Evolutionary conservation across 73 alveolate species (phyloP), one percentile per base, ranked within the genome.

Genomic region (Paramecium sonneborni): DNA sequence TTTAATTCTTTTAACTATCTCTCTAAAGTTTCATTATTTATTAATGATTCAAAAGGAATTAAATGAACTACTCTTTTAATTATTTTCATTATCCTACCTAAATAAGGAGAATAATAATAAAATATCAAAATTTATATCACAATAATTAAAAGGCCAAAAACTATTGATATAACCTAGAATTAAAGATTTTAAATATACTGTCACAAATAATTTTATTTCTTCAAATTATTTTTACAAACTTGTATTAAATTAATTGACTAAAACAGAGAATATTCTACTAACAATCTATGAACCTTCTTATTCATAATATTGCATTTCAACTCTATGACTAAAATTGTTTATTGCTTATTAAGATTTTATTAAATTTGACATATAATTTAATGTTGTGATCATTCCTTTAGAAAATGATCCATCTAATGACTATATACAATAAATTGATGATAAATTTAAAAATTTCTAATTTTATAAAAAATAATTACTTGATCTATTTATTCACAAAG

Each of bases 221-320:
- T 52, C 32, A 52, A 52, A 52, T 6, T 52, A 52, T 52, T 1
- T 28, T 52, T 52, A 1, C n/a, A 52, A 20, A 18, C 67, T 52
- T n/a, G 5, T 52, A 11, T 52, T 52, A 20, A 52, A 52, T 52
- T 52, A 20, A 18, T 52, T 52, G 5, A 18, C 67, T 52, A 52
- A 18, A 52, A 52, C 67, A 34, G 14, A 30, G 18, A 70, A 70
- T 37, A 70, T 39, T 70, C 86, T 70, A 32, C 56, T 70, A 34
- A 70, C 57, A 1, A 70, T 34, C 32, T 34, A 37, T 15, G 58
- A 32, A 0, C 86, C 86, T 70, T 70, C 86, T 70, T 30, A 34
- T 70, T 70, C 86, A 34, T 70, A 70, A 70, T 32, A 35, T 70
- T 28, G n/a, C 30, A 28, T 37, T 70, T 70, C 86, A 26, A 70